A percentile compares a stretch with the other conserved stretches of the same genome.
phyloP scores from a whole-genome alignment of 2,329 filamentous ascomycete species.

The Botrytis cinerea region DNA sequence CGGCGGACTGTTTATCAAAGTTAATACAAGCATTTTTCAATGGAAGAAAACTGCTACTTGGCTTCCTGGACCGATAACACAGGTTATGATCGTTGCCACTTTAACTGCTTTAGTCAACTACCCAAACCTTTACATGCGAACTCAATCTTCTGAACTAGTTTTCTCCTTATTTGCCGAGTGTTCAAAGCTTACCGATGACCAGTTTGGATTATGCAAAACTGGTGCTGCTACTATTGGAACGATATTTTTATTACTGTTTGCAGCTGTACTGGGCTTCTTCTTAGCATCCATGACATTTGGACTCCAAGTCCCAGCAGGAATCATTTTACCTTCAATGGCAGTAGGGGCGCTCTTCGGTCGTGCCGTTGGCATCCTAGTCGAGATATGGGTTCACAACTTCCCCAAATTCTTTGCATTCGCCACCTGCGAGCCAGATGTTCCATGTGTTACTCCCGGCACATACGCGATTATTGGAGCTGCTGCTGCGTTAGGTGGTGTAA shows the following conservation, averaged over 20 bases:
- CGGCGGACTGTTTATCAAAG: slow-evolving; percentile 89
- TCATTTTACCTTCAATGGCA: slow-evolving; percentile 93
- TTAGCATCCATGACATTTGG: slow-evolving; percentile 89
- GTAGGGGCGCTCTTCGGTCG: slow-evolving; percentile 90
- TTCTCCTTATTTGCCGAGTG: slow-evolving; percentile 93
- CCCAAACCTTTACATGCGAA: slow-evolving; percentile 94
- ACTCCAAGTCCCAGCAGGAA: slow-evolving; percentile 89
- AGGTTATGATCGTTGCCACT: slow-evolving; percentile 78
- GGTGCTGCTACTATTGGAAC: slow-evolving; percentile 80
- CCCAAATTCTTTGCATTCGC: slow-evolving; percentile 22
- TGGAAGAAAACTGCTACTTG: slow-evolving; percentile 71
- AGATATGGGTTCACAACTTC: slow-evolving; percentile 74
- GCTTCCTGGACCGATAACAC: slow-evolving; percentile 72
- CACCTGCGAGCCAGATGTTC: slow-evolving; percentile 60
- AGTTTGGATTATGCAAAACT: slow-evolving; percentile 86
- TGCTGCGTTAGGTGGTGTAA: slow-evolving; percentile 89
- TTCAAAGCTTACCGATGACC: slow-evolving; percentile 76
- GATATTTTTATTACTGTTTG: slow-evolving; percentile 79
- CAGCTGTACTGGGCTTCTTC: slow-evolving; percentile 79
- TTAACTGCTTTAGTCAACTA: slow-evolving; percentile 90
- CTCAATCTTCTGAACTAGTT: slow-evolving; percentile 87
- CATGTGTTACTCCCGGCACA: slow-evolving; percentile 89
- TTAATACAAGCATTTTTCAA: slow-evolving; percentile 82
- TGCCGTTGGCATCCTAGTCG: slow-evolving; percentile 83
- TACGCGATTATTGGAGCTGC: slow-evolving; percentile 97